Evolutionary conservation across 768 basidiomycete genomes (phyloP).

Genomic region (Crucibulum laeve): DNA sequence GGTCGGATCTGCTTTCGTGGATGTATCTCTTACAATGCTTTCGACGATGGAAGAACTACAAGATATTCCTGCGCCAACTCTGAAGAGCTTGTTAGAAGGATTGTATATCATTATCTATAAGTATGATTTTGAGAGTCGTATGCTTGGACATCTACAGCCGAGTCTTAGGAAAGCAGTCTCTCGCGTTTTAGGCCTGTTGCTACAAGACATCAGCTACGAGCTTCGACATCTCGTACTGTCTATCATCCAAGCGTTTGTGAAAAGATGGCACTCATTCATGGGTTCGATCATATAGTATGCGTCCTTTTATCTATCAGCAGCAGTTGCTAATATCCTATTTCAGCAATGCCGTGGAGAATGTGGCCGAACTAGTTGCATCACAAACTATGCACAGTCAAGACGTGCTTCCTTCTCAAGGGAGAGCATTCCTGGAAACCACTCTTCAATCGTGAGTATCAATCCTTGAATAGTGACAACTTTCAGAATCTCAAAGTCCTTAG

Average conservation of each 20-base stretch:
- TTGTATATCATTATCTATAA: conserved; percentile 68
- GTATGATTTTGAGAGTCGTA: conserved; percentile 59
- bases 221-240: conserved; percentile 63
- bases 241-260: conserved; percentile 57
- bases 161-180: conserved; percentile 48
- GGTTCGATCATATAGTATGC: conserved; percentile 49
- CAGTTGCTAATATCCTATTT: neutral
- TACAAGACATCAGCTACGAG: conserved; percentile 59
- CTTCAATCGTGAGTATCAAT: conserved; percentile 38
- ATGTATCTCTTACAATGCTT: conserved; percentile 51
- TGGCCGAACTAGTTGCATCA: conserved; percentile 40
- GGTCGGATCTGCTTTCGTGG: conserved; percentile 62
- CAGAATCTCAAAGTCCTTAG: conserved; percentile 24
- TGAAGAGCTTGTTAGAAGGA: conserved; percentile 61
- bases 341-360: conserved; percentile 33
- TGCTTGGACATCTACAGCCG: conserved; percentile 51
- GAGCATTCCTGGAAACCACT: conserved; percentile 47
- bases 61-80: conserved; percentile 46
- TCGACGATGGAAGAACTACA: conserved; percentile 39
- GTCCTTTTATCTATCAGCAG: neutral
- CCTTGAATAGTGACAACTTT: neutral
- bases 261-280: conserved; percentile 49
- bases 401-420: conserved; percentile 52
- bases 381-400: conserved; percentile 52
- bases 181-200: conserved; percentile 45